Conservation (phyloP, 345 rosid genomes). For the Linum lewisii region DNA sequence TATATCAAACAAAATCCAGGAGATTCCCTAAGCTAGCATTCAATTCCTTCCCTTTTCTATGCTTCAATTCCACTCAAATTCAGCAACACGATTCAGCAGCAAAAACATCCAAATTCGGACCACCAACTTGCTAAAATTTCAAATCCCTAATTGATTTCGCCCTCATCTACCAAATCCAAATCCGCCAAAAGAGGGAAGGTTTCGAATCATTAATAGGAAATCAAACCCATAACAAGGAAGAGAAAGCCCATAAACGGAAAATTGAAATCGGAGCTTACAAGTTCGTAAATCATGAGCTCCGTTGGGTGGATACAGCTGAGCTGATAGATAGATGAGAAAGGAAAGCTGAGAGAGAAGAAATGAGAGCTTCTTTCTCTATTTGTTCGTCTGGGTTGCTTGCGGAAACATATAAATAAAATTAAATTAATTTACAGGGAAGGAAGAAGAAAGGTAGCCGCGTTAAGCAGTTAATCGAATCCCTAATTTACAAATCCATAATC, state of each 20-base stretch:
- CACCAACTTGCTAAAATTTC: neutral
- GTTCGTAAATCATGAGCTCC: no score
- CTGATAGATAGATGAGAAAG: no score
- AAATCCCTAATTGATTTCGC: neutral
- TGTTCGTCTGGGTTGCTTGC: no score
- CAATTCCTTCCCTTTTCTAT: slow-evolving; percentile 17
- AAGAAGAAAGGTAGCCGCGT: no score
- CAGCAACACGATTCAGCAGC: slow-evolving; percentile 14
- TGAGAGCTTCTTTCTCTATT: no score
- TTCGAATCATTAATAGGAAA: neutral
- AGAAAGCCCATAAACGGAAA: slow-evolving; percentile 12
- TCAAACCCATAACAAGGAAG: slow-evolving; percentile 19
- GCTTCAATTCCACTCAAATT: slow-evolving; percentile 31
- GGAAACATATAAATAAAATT: no score
- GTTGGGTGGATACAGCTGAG: no score
- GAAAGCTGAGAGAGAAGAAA: no score
- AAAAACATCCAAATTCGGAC: neutral
- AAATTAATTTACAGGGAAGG: no score
- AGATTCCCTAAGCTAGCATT: slow-evolving; percentile 11
- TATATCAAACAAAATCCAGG: slow-evolving; percentile 17
- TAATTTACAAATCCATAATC: no score
- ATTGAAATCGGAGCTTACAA: no score
- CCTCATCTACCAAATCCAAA: slow-evolving; percentile 12
- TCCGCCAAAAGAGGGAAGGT: slow-evolving; percentile 7
- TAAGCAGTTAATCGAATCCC: no score